Conservation (phyloP, 495 filamentous ascomycete species). For the Hyaloscypha variabilis region DNA sequence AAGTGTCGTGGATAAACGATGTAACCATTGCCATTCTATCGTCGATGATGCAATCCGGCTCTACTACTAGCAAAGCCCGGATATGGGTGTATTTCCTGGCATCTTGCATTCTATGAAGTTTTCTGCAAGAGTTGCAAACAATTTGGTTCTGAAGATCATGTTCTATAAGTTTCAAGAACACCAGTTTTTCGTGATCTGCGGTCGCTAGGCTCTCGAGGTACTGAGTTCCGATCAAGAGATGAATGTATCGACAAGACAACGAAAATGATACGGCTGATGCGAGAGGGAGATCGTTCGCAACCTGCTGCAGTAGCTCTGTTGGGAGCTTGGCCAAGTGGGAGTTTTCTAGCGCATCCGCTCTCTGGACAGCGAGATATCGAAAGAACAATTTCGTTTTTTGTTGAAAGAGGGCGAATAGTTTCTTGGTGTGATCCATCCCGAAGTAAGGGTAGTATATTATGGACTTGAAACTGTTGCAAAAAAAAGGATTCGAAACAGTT, state of each 20-base stretch:
- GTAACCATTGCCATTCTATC: constrained; percentile 8
- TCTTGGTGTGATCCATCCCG: constrained; percentile 13
- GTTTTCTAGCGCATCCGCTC: constrained; percentile 10
- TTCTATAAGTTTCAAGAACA: constrained; percentile 25
- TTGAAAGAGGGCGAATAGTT: constrained; percentile 15
- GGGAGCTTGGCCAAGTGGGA: constrained; percentile 18
- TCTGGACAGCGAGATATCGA: constrained; percentile 8
- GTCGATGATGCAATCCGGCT: constrained; percentile 12
- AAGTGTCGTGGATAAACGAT: constrained; percentile 8
- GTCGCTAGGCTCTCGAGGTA: constrained; percentile 21
- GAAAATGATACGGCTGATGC: constrained; percentile 23
- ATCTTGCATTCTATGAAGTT: constrained; percentile 25
- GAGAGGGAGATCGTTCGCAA: constrained; percentile 22
- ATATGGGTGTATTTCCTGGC: constrained; percentile 20
- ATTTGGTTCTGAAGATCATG: constrained; percentile 20
- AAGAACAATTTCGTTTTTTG: constrained; percentile 11
- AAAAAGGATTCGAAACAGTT: no score
- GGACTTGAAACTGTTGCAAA: no score
- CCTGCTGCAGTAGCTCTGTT: constrained; percentile 18
- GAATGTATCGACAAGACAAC: constrained; percentile 23
- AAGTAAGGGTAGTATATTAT: not conserved
- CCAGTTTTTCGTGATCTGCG: constrained; percentile 12
- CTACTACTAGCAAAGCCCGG: not conserved
- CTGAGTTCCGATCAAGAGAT: constrained; percentile 21
- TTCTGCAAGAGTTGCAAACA: constrained; percentile 22